Base-by-base conservation (phyloP, 2,329 filamentous ascomycete genomes). In the Penicillium sp. region DNA sequence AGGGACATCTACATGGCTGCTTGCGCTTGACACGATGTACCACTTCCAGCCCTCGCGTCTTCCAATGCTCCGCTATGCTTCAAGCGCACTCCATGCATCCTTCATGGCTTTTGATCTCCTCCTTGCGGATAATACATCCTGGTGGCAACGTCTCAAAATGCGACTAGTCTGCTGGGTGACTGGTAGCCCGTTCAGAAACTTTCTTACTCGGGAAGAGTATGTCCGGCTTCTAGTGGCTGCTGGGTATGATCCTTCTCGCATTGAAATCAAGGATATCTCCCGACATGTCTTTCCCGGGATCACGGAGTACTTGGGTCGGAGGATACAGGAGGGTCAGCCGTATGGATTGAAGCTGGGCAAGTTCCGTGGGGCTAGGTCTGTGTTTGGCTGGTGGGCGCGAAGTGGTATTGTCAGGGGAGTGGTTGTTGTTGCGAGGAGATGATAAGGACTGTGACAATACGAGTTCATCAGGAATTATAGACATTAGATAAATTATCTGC, bases 31-130 rank as follows among this genome's bases (percentile, higher is more conserved):
- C 65, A 82, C 82, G 2, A 67, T 85, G 5, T 86, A 87, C 55
- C 83, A 86, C 66, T 86, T 86, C 65, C 74, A 73, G 0, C 84
- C 83, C 0, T 85, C 83, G 0, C 73, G 84, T 14, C 74, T 70
- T 55, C 77, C 79, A 0, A 65, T 85, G 2, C 76, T 86, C 14
- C 56, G 70, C 7, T 74, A 81, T 44, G 77, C 81, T 1, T 70
- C 73, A 4, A 66, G 62, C 3, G 69, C 69, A 0, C 73, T 86
- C 0, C 64, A 75, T 3, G 83, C 83, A 1, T 79, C 81, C 0
- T 69, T 83, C 53, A 83, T 85, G 79, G 82, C 80, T 0, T 86
- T 85, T 59, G 84, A 87, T 58, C 73, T 86, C 1, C 65, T 85
- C 2, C 72, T 75, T n/a, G 60, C 67, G 0, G 67, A 73, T 16